Conservation (phyloP, 495 filamentous ascomycete genomes). For the Podospora pseudopauciseta region DNA sequence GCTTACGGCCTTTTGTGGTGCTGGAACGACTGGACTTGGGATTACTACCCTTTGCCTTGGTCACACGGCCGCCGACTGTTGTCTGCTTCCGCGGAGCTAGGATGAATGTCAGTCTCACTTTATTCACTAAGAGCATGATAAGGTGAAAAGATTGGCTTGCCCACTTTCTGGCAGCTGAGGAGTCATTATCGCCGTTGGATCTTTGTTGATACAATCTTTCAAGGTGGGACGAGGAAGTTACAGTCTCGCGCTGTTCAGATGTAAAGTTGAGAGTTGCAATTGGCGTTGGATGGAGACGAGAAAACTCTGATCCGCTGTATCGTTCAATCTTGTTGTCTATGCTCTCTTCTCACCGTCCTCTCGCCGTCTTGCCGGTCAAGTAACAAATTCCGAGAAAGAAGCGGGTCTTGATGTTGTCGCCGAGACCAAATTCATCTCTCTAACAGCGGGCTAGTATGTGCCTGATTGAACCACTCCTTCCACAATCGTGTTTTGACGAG, state of each 20-base stretch:
- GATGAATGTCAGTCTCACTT: background rate
- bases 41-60: background rate
- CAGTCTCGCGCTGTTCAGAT: background rate
- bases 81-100: background rate
- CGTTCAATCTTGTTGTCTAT: background rate
- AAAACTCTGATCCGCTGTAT: background rate
- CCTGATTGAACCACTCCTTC: background rate
- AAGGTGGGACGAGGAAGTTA: background rate
- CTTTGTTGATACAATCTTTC: background rate
- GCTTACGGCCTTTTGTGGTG: background rate
- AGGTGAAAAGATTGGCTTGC: background rate
- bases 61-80: background rate
- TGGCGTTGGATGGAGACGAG: background rate
- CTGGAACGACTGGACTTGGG: background rate
- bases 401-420: background rate
- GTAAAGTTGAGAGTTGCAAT: background rate
- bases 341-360: background rate
- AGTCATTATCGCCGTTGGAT: background rate
- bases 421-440: background rate
- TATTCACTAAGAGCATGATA: background rate
- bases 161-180: background rate
- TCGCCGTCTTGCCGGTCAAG: background rate
- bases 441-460: background rate
- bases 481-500: background rate
- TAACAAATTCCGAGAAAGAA: background rate